Conservation (phyloP, 2,329 filamentous ascomycete species). For the Elsinoe fawcettii region DNA sequence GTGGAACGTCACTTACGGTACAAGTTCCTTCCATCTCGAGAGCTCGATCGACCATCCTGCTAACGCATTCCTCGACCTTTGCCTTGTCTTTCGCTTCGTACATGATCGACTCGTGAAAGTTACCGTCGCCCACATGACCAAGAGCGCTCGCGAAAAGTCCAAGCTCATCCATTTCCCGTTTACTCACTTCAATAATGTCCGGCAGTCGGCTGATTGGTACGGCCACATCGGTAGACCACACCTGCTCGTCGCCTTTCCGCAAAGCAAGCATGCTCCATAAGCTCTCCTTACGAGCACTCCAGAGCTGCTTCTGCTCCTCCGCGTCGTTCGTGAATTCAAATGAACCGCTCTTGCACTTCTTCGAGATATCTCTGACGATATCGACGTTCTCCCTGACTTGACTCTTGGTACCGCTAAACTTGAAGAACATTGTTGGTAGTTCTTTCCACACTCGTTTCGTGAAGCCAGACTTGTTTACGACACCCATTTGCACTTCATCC, state of each 20-base stretch:
- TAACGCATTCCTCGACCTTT: constrained; percentile 72
- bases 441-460: constrained; percentile 69
- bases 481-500: constrained; percentile 81
- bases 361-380: constrained; percentile 60
- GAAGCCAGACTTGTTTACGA: constrained; percentile 66
- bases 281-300: constrained; percentile 54
- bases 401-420: constrained; percentile 63
- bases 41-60: constrained; percentile 85
- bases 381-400: constrained; percentile 68
- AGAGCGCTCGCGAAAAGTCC: constrained; percentile 81
- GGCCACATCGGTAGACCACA: constrained; percentile 56
- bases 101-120: constrained; percentile 90
- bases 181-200: constrained; percentile 69
- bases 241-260: constrained; percentile 47
- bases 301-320: constrained; percentile 48
- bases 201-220: constrained; percentile 54
- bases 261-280: constrained; percentile 55
- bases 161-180: constrained; percentile 79
- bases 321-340: constrained; percentile 51
- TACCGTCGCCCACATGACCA: constrained; percentile 87
- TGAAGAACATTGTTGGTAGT: constrained; percentile 72
- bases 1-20: constrained; percentile 38
- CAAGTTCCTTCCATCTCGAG: constrained; percentile 91
- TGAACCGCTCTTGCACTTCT: constrained; percentile 47
- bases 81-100: constrained; percentile 68